Evolutionary conservation across 2,329 filamentous ascomycete genomes (phyloP).

Genomic region (Trichophyton verrucosum): DNA sequence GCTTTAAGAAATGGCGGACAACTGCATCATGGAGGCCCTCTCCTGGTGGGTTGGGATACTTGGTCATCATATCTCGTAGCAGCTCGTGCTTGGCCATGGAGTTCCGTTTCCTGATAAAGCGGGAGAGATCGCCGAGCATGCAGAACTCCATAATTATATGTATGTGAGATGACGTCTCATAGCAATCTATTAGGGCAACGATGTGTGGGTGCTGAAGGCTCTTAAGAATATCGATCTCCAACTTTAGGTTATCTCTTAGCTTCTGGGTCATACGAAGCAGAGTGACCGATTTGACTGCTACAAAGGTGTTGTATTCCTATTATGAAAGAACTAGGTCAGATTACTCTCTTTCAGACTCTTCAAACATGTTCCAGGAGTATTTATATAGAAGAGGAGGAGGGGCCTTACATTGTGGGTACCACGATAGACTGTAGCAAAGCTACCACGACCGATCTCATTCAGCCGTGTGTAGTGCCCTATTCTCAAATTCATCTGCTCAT

Average conservation of each 20-base stretch:
- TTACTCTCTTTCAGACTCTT: neutral
- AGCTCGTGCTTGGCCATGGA: constrained; percentile 66
- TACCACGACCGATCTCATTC: constrained; percentile 89
- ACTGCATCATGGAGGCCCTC: constrained; percentile 95
- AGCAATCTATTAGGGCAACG: constrained; percentile 86
- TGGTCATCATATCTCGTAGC: constrained; percentile 79
- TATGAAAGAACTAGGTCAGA: constrained; percentile 4
- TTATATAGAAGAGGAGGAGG: neutral
- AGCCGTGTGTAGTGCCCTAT: constrained; percentile 72
- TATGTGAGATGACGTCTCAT: constrained; percentile 76
- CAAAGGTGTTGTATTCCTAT: constrained; percentile 55
- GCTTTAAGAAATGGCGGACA: constrained; percentile 88
- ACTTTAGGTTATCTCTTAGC: constrained; percentile 87
- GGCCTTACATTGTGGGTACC: constrained; percentile 66
- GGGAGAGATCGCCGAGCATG: constrained; percentile 81
- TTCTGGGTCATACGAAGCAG: constrained; percentile 85
- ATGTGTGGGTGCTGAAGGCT: constrained; percentile 92
- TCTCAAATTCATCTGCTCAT: constrained; percentile 21
- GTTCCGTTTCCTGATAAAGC: constrained; percentile 91
- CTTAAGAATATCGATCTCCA: constrained; percentile 91
- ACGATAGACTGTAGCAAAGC: constrained; percentile 90
- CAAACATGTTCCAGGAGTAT: neutral
- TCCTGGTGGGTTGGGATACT: constrained; percentile 72
- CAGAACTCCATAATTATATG: constrained; percentile 99
- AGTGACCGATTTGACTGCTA: constrained; percentile 95